A percentile compares a stretch with the other conserved stretches of the same genome.
Evolutionary conservation across 768 basidiomycete species (phyloP).

Genomic region (Mycena rebaudengoi): DNA sequence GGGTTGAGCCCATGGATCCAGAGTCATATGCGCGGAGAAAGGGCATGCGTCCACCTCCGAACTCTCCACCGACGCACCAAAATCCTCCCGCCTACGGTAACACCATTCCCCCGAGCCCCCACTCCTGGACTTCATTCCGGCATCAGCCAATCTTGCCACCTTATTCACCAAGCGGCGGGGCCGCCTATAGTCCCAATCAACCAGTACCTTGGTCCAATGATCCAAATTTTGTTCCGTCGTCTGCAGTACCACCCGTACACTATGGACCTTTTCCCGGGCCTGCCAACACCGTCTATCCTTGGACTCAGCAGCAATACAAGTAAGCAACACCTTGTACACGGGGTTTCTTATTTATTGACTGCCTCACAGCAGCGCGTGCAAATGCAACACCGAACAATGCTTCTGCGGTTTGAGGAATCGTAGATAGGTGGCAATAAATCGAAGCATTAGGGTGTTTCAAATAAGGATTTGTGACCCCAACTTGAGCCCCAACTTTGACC

Average conservation of each 20-base stretch:
- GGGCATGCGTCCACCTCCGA: not conserved
- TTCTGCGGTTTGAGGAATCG: no score
- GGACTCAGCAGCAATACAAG: no score
- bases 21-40: constrained; percentile 16
- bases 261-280: constrained; percentile 22
- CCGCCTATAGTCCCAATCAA: not conserved
- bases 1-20: constrained; percentile 20
- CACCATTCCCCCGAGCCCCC: not conserved
- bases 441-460: no score
- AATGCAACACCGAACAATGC: no score
- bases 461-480: no score
- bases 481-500: no score
- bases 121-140: not conserved
- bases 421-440: no score
- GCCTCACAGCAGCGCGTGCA: no score
- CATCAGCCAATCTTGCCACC: not conserved
- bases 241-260: not conserved
- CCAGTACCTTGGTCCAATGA: no score
- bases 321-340: no score
- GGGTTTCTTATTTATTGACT: no score
- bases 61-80: not conserved
- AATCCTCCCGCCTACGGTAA: not conserved
- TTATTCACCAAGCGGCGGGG: not conserved
- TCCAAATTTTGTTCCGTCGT: no score
- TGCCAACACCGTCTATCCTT: constrained; percentile 19